These are phyloP conservation scores for Diutina catenulata DNA, from an alignment of 1,139 yeast species.

Conservation along the genomic window DNA sequence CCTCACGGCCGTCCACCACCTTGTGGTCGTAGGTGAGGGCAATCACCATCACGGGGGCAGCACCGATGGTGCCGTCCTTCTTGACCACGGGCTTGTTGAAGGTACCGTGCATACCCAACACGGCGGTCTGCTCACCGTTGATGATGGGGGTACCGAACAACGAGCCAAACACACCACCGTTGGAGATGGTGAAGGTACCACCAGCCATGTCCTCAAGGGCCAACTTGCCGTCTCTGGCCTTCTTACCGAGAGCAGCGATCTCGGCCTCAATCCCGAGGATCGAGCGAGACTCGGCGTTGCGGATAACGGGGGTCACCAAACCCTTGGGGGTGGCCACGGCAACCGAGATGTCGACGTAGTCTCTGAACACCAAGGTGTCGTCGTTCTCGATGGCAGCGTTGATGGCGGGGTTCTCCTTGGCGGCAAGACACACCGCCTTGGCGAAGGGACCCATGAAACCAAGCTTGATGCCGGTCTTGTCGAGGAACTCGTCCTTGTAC, in stretches of 20 bases:
- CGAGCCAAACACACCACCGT: slow-evolving; percentile 99
- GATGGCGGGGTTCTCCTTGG: slow-evolving; percentile 90
- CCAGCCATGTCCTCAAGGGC: slow-evolving; percentile 99
- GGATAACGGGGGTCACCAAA: slow-evolving; percentile 92
- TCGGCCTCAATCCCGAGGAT: slow-evolving; percentile 87
- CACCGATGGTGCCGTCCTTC: slow-evolving; percentile 88
- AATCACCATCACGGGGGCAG: slow-evolving; percentile 99
- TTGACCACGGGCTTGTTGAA: slow-evolving; percentile 91
- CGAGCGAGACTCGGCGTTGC: slow-evolving; percentile 90
- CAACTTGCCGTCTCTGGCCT: slow-evolving; percentile 95
- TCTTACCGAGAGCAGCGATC: slow-evolving; percentile 68
- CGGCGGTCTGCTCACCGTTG: slow-evolving; percentile 97
- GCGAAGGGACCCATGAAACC: slow-evolving; percentile 99
- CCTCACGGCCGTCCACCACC: slow-evolving; percentile 97
- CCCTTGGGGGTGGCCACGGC: slow-evolving; percentile 99
- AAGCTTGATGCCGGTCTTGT: slow-evolving; percentile 86
- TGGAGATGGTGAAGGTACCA: slow-evolving; percentile 97
- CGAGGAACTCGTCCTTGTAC: slow-evolving; percentile 93
- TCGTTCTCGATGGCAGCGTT: slow-evolving; percentile 91
- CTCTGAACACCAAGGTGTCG: slow-evolving; percentile 91
- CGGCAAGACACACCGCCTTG: slow-evolving; percentile 86
- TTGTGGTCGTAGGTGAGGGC: slow-evolving; percentile 98
- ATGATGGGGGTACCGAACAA: slow-evolving; percentile 97
- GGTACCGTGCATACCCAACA: slow-evolving; percentile 93
- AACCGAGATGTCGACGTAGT: slow-evolving; percentile 87